Conservation (phyloP, 1,139 yeast genomes). For the Candida buenavistaensis region DNA sequence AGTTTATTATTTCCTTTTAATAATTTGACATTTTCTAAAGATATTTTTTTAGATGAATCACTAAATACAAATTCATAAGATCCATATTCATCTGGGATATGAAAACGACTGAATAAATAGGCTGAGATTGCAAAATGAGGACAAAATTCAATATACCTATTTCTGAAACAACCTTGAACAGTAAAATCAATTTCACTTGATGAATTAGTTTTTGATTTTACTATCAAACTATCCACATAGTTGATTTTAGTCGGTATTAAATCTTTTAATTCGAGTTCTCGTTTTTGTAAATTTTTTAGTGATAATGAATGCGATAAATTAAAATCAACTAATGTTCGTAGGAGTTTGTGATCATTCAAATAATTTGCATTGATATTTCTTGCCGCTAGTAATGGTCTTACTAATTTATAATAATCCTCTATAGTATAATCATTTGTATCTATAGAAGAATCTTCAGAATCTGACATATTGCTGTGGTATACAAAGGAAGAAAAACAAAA, state of each 20-base stretch:
- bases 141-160: slow-evolving; percentile 29
- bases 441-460: slow-evolving; percentile 16
- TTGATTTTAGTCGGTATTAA: slow-evolving; percentile 15
- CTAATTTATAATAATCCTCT: slow-evolving; percentile 23
- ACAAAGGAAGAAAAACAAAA: slow-evolving; percentile 1
- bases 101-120: slow-evolving; percentile 32
- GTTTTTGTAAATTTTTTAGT: slow-evolving; percentile 23
- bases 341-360: slow-evolving; percentile 22
- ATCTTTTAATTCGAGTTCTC: slow-evolving; percentile 26
- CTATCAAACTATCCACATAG: slow-evolving; percentile 14
- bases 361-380: slow-evolving; percentile 15
- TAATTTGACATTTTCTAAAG: slow-evolving; percentile 22
- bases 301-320: slow-evolving; percentile 24
- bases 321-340: slow-evolving; percentile 31
- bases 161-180: slow-evolving; percentile 32
- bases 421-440: slow-evolving; percentile 19
- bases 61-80: slow-evolving; percentile 20
- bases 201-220: slow-evolving; percentile 7
- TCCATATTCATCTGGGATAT: slow-evolving; percentile 31
- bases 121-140: slow-evolving; percentile 30
- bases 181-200: too few species aligned
- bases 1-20: slow-evolving; percentile 28
- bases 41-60: slow-evolving; percentile 13
- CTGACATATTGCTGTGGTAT: slow-evolving; percentile 10
- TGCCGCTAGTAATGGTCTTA: slow-evolving; percentile 22